Base-by-base conservation (phyloP, 148 eudicot species). In the Spergularia marina region DNA sequence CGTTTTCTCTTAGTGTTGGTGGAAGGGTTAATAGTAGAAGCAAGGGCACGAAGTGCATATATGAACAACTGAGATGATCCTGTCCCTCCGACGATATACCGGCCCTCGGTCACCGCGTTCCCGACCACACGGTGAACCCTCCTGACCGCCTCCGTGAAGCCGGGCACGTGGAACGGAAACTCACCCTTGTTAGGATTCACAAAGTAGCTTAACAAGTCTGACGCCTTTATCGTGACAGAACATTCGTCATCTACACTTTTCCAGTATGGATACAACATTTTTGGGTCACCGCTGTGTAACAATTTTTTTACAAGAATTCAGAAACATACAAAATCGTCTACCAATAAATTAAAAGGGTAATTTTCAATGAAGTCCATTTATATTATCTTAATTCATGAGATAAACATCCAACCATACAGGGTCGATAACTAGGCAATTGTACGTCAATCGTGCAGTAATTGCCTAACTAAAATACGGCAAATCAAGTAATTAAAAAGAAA, bases 271-370 rank as follows among this genome's bases (percentile, higher is more conserved):
- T 84, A 86, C 25, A 71, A 85, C 78, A 88, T 80, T 55, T 70
- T 83, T 2, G 98, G 97, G 76, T 93, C 94, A 25, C 98, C 98
- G 53, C 98, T 93, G 88, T 53, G 71, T 47, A 52, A 20, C 15
- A n/a, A n/a, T n/a, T n/a, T n/a, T n/a, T n/a, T n/a, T n/a, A n/a
- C n/a, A n/a, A 44, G 36, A 3, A 30, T 30, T 30, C 2, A 30
- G 36, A 30, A 30, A 2, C 36, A 30, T 30, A 30, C 4, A 30
- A 30, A 30, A 30, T 30, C 36, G 36, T 30, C 36, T 30, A 30
- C 36, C 36, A 30, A 30, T 2, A 30, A 30, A 30, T 30, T 30
- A 1, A 30, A 30, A 1, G 34, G 34, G 34, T 30, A 30, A 30
- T 1, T 30, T n/a, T n/a, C n/a, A 30, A 30, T 30, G 34, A 3